Evolutionary conservation across 2,329 filamentous ascomycete genomes (phyloP).

Genomic region (Conoideocrella luteorostrata): DNA sequence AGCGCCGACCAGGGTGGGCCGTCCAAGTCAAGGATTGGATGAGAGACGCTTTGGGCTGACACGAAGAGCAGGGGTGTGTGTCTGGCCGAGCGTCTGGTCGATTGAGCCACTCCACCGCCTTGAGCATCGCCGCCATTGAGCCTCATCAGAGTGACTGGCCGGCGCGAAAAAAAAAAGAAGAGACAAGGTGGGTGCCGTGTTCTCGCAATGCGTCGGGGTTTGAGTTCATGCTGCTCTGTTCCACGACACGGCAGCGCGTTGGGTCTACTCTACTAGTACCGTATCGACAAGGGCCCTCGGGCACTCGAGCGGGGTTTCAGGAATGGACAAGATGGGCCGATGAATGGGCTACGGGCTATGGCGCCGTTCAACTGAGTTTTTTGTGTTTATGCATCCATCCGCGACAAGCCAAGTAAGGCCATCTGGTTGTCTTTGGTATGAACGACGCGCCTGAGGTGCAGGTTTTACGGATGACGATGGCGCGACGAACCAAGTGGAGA

Average conservation of each 20-base stretch:
- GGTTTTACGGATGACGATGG: background rate
- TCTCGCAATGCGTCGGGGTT: too few species aligned
- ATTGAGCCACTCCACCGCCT: too few species aligned
- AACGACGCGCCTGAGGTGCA: conserved; percentile 1
- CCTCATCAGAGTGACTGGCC: too few species aligned
- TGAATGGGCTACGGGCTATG: conserved; percentile 6
- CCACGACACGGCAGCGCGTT: too few species aligned
- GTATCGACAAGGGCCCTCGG: conserved; percentile 3
- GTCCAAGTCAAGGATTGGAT: conserved; percentile 1
- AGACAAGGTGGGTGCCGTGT: too few species aligned
- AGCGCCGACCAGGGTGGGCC: conserved; percentile 13
- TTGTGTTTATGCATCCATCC: too few species aligned
- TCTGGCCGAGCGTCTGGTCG: conserved; percentile 5
- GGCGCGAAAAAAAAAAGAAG: too few species aligned
- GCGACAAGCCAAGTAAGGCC: too few species aligned
- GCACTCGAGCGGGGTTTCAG: conserved; percentile 14
- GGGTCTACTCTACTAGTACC: too few species aligned
- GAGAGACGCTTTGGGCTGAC: conserved; percentile 4
- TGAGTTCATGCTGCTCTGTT: conserved; percentile 3
- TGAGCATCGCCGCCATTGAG: too few species aligned
- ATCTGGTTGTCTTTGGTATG: conserved; percentile 2
- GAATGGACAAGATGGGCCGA: conserved; percentile 12
- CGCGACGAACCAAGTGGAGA: too few species aligned
- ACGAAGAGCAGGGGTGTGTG: conserved; percentile 4
- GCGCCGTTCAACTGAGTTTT: background rate